Conservation (phyloP, 2,329 filamentous ascomycete genomes). For the Akanthomyces uredinophilus region DNA sequence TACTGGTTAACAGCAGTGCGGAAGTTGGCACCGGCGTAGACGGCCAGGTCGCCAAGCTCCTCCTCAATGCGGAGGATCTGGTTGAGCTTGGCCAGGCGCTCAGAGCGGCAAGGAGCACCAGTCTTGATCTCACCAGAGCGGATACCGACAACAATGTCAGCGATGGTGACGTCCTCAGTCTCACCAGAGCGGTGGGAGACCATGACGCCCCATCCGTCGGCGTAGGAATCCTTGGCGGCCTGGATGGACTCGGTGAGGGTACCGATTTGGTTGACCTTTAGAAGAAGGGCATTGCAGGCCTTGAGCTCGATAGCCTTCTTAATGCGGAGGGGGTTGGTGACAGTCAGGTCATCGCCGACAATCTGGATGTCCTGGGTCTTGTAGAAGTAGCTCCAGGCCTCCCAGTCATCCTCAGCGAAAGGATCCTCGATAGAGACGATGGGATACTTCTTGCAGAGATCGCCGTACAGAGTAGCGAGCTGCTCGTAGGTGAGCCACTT, state of each 20-base stretch:
- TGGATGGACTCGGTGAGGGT: conserved; percentile 98
- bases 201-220: conserved; percentile 97
- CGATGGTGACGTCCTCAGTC: conserved; percentile 99
- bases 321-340: conserved; percentile 98
- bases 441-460: conserved; percentile 88
- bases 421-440: conserved; percentile 99
- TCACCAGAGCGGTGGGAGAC: conserved; percentile 98
- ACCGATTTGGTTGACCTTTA: conserved; percentile 99
- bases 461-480: conserved; percentile 86
- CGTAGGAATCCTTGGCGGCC: conserved; percentile 97
- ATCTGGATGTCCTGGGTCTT: conserved; percentile 98
- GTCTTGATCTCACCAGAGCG: conserved; percentile 98
- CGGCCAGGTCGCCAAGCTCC: conserved; percentile 85
- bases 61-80: conserved; percentile 99
- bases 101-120: conserved; percentile 89
- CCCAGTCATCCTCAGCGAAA: conserved; percentile 99
- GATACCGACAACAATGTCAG: conserved; percentile 95
- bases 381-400: conserved; percentile 99
- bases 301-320: conserved; percentile 99
- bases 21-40: conserved; percentile 93
- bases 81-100: conserved; percentile 99
- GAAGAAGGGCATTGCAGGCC: conserved; percentile 94
- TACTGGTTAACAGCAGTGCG: conserved; percentile 85
- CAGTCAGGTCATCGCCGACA: conserved; percentile 96
- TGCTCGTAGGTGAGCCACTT: conserved; percentile 99